Conservation (phyloP, 2,329 filamentous ascomycete genomes). For the Phialocephala sp. region DNA sequence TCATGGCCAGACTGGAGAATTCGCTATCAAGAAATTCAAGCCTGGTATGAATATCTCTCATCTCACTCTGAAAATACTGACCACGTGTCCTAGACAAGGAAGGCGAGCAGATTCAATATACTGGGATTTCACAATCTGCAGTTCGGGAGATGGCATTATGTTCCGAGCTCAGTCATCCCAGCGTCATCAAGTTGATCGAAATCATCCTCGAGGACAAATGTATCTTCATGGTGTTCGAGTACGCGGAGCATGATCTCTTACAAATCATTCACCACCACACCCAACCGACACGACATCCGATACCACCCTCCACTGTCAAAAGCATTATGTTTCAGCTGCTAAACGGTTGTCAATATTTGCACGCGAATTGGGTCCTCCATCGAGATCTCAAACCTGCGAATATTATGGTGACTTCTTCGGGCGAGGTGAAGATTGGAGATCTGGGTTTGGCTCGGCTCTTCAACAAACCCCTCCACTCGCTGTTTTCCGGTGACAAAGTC, state of each 20-base stretch:
- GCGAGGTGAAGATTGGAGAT: slow-evolving; percentile 94
- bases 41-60: slow-evolving; percentile 34
- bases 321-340: slow-evolving; percentile 96
- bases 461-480: slow-evolving; percentile 87
- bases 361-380: slow-evolving; percentile 96
- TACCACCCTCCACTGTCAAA: slow-evolving; percentile 86
- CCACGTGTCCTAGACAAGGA: slow-evolving; percentile 73
- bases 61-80: slow-evolving; percentile 12
- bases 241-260: slow-evolving; percentile 94
- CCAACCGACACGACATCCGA: slow-evolving; percentile 83
- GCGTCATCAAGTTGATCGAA: slow-evolving; percentile 89
- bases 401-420: slow-evolving; percentile 93
- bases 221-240: slow-evolving; percentile 99
- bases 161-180: slow-evolving; percentile 85
- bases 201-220: slow-evolving; percentile 98
- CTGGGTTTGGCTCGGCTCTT: slow-evolving; percentile 90
- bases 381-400: slow-evolving; percentile 97
- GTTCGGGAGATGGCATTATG: slow-evolving; percentile 98
- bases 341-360: slow-evolving; percentile 92
- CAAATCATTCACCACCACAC: slow-evolving; percentile 98
- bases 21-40: slow-evolving; percentile 93
- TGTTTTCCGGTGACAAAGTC: slow-evolving; percentile 95
- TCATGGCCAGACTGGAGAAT: slow-evolving; percentile 77
- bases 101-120: slow-evolving; percentile 92
- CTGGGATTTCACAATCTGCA: slow-evolving; percentile 95